phyloP scores from a whole-genome alignment of 345 rosid species.

The Lumnitzera littorea region DNA sequence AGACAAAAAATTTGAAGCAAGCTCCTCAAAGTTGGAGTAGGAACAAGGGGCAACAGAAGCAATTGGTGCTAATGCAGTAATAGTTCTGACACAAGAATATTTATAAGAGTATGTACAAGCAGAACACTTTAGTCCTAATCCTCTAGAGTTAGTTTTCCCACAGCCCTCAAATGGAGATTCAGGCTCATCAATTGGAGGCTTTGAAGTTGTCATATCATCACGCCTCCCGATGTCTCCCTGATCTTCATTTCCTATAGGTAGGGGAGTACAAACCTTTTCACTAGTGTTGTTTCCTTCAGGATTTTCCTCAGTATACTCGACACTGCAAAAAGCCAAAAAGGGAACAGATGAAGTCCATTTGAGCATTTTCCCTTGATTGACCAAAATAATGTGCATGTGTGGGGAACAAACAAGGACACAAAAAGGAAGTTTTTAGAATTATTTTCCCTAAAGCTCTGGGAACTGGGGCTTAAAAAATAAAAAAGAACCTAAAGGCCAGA shows the following conservation, averaged over 20 bases:
- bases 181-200: constrained; percentile 16
- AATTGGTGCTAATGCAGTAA: constrained; percentile 54
- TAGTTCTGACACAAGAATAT: constrained; percentile 40
- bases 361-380: background rate
- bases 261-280: constrained; percentile 11
- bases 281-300: constrained; percentile 4
- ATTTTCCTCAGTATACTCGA: constrained; percentile 25
- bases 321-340: constrained; percentile 24
- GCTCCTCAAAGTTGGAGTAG: constrained; percentile 33
- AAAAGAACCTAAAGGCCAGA: no score
- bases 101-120: constrained; percentile 28
- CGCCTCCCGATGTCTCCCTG: constrained; percentile 7
- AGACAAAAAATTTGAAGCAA: constrained; percentile 43
- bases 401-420: background rate
- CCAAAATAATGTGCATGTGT: background rate
- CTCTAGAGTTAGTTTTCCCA: constrained; percentile 11
- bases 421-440: background rate
- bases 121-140: constrained; percentile 20
- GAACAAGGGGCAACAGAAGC: constrained; percentile 43
- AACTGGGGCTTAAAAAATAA: no score
- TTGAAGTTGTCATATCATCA: constrained; percentile 1
- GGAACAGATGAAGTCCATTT: background rate
- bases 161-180: constrained; percentile 10
- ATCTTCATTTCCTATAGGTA: constrained; percentile 14
- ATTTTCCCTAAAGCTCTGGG: background rate